Evolutionary conservation across 2,329 filamentous ascomycete species (phyloP).

Genomic region (Tothia fuscella): DNA sequence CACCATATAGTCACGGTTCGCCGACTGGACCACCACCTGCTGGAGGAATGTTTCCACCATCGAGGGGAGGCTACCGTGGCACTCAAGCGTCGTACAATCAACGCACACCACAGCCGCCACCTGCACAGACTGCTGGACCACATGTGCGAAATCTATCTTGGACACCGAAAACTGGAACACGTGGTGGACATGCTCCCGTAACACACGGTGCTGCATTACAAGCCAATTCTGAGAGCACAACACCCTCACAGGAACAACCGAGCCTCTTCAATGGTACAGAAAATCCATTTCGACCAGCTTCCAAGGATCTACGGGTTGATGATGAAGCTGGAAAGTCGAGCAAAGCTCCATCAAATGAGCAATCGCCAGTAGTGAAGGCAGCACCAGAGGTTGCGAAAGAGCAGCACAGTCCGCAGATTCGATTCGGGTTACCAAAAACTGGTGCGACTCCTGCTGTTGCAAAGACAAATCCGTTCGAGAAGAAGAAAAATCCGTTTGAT

Average conservation of each 20-base stretch:
- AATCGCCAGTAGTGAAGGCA: background rate
- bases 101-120: constrained; percentile 26
- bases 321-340: constrained; percentile 43
- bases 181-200: constrained; percentile 35
- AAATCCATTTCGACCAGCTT: constrained; percentile 45
- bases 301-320: constrained; percentile 54
- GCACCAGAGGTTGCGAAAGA: background rate
- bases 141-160: constrained; percentile 61
- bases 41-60: constrained; percentile 1
- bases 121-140: constrained; percentile 41
- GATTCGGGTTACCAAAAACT: constrained; percentile 8
- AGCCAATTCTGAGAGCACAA: constrained; percentile 18
- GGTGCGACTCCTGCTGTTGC: constrained; percentile 5
- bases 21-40: background rate
- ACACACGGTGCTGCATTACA: constrained; percentile 13
- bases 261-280: constrained; percentile 23
- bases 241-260: constrained; percentile 34
- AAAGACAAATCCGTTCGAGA: constrained; percentile 6
- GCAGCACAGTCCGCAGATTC: constrained; percentile 4
- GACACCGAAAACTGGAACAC: constrained; percentile 46
- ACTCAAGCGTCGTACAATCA: background rate
- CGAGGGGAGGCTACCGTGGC: constrained; percentile 4
- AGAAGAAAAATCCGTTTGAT: constrained; percentile 6
- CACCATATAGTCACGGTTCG: constrained; percentile 6
- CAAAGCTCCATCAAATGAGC: constrained; percentile 17